Percentiles rank a stretch among this genome's conserved stretches.
Evolutionary conservation across 345 rosid species (phyloP).

Genomic region (Populus ilicifolia): DNA sequence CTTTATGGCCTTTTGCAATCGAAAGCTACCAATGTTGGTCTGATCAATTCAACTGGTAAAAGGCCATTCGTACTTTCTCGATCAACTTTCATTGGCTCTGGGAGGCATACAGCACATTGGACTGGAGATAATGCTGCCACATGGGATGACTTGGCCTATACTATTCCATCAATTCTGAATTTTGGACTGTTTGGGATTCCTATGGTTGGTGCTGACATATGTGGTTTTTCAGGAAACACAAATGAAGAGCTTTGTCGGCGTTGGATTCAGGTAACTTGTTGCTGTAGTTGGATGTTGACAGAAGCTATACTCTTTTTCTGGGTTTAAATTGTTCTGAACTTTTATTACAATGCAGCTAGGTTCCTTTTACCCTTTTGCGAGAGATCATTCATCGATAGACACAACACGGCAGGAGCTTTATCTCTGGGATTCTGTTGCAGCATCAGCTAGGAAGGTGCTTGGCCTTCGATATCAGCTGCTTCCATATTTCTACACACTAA

Average conservation of each 20-base stretch:
- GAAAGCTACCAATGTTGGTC: slow-evolving; percentile 54
- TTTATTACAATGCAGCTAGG: slow-evolving; percentile 46
- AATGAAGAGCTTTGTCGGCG: slow-evolving; percentile 66
- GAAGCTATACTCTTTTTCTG: neutral
- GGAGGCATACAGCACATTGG: slow-evolving; percentile 76
- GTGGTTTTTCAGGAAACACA: slow-evolving; percentile 54
- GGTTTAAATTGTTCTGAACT: neutral
- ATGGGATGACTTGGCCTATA: slow-evolving; percentile 63
- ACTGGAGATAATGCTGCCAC: slow-evolving; percentile 68
- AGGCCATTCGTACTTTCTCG: slow-evolving; percentile 68
- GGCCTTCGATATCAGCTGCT: slow-evolving; percentile 63
- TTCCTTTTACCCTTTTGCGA: slow-evolving; percentile 77
- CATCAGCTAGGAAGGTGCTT: slow-evolving; percentile 59
- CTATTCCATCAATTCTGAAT: slow-evolving; percentile 57
- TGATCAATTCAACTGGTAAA: slow-evolving; percentile 40
- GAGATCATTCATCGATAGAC: slow-evolving; percentile 49
- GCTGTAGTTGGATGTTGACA: neutral
- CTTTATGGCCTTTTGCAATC: slow-evolving; percentile 60
- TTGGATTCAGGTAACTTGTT: slow-evolving; percentile 61
- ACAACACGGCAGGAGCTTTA: slow-evolving; percentile 59
- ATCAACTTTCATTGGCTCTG: slow-evolving; percentile 71
- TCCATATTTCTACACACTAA: slow-evolving; percentile 64
- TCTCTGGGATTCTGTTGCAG: slow-evolving; percentile 71
- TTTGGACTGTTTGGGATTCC: slow-evolving; percentile 74
- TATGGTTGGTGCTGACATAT: slow-evolving; percentile 81